Evolutionary conservation across 257 asterid genomes (phyloP).

Genomic region (Solanum paucissectum): DNA sequence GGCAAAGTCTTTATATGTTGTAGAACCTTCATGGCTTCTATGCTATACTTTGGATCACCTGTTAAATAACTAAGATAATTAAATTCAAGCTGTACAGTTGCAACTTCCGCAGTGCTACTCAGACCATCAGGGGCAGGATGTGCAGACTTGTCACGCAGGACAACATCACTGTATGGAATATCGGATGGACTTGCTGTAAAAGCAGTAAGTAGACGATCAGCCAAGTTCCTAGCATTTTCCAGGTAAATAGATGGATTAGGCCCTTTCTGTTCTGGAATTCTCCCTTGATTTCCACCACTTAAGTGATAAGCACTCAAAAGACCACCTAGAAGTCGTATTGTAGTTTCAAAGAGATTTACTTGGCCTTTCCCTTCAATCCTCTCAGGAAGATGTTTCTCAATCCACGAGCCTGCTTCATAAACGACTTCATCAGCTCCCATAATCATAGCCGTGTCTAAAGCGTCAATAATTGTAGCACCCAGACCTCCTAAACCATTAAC

Average conservation of each 20-base stretch:
- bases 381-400: constrained; percentile 59
- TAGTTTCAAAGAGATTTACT: constrained; percentile 90
- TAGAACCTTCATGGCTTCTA: constrained; percentile 90
- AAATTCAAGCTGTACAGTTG: constrained; percentile 89
- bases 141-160: constrained; percentile 60
- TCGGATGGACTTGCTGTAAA: constrained; percentile 75
- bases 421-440: constrained; percentile 77
- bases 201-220: constrained; percentile 74
- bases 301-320: constrained; percentile 95
- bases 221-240: constrained; percentile 79
- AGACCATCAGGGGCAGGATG: constrained; percentile 92
- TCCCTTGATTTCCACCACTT: constrained; percentile 57
- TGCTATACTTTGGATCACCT: constrained; percentile 68
- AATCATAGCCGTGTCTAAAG: constrained; percentile 93
- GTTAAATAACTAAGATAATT: constrained; percentile 75
- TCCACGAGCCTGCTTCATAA: constrained; percentile 84
- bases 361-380: constrained; percentile 68
- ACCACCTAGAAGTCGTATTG: constrained; percentile 85
- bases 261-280: constrained; percentile 34
- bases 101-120: constrained; percentile 94
- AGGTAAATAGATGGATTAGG: constrained; percentile 74
- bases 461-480: constrained; percentile 91
- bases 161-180: constrained; percentile 83
- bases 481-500: constrained; percentile 83
- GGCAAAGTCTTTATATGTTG: constrained; percentile 69